Evolutionary conservation across 179 eudicot species (phyloP).

Genomic region (Sideroxylon spinosum): DNA sequence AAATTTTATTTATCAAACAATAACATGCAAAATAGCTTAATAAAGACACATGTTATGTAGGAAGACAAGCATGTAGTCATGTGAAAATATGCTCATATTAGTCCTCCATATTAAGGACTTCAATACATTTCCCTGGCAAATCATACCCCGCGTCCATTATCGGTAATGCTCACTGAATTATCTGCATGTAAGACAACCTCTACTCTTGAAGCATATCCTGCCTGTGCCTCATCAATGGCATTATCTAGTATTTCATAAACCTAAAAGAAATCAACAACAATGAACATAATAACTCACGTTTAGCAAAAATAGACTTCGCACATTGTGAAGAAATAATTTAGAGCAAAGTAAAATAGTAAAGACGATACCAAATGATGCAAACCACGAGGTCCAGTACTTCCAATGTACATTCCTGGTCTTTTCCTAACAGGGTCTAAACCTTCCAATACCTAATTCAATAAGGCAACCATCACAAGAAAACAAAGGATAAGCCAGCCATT

Average conservation of each 20-base stretch:
- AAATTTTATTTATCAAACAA: too few relatives aligned
- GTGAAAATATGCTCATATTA: not conserved
- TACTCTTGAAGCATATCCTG: slow-evolving; percentile 83
- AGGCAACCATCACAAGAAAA: not conserved
- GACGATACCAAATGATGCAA: slow-evolving; percentile 77
- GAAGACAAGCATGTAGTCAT: not conserved
- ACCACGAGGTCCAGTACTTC: slow-evolving; percentile 97
- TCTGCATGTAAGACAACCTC: slow-evolving; percentile 68
- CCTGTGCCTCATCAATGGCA: slow-evolving; percentile 93
- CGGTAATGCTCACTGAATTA: slow-evolving; percentile 80
- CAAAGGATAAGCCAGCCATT: not conserved
- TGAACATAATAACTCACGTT: not conserved
- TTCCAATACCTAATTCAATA: slow-evolving; percentile 64
- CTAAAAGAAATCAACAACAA: slow-evolving; percentile 33
- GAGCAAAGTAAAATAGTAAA: slow-evolving; percentile 10
- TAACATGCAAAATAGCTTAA: too few relatives aligned
- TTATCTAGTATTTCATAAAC: slow-evolving; percentile 95
- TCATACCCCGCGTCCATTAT: slow-evolving; percentile 97
- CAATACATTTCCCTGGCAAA: not conserved
- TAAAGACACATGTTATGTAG: not conserved
- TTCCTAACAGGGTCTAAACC: slow-evolving; percentile 95
- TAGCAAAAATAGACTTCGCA: not conserved
- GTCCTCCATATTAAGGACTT: not conserved
- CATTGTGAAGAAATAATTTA: not conserved
- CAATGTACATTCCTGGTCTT: slow-evolving; percentile 98